These are phyloP conservation scores for Cucurbitaria berberidis DNA, from an alignment of 2,329 filamentous ascomycete species.

Conservation along the genomic window DNA sequence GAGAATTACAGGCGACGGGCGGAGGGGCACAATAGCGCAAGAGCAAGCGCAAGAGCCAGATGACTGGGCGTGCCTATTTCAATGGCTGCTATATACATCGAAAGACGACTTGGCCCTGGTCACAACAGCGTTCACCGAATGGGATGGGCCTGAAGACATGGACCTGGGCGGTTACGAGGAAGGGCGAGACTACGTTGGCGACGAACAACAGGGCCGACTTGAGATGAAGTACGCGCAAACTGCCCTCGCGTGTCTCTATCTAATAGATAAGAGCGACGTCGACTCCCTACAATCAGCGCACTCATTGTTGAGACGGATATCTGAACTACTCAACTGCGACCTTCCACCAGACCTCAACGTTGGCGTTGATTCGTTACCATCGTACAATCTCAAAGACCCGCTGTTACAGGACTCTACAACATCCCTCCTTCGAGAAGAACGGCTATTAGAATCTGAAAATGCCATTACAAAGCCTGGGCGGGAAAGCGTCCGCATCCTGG, in stretches of 20 bases:
- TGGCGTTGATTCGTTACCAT: conserved; percentile 51
- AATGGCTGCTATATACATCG: conserved; percentile 70
- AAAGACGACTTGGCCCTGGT: conserved; percentile 66
- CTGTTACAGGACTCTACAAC: conserved; percentile 39
- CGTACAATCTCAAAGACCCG: conserved; percentile 47
- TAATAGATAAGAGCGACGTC: conserved; percentile 64
- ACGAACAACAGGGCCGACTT: conserved; percentile 65
- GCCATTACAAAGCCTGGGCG: conserved; percentile 67
- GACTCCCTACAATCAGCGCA: conserved; percentile 68
- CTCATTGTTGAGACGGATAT: conserved; percentile 64
- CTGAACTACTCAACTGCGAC: conserved; percentile 65
- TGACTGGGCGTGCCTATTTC: conserved; percentile 72
- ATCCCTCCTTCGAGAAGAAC: conserved; percentile 49
- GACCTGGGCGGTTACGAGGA: conserved; percentile 68
- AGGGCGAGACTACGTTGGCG: conserved; percentile 62
- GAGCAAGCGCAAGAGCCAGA: conserved; percentile 30
- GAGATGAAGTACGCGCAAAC: conserved; percentile 70
- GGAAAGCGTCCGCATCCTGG: conserved; percentile 64
- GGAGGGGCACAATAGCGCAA: conserved; percentile 47
- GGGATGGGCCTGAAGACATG: conserved; percentile 74
- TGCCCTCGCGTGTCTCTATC: conserved; percentile 70
- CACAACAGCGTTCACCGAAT: conserved; percentile 69
- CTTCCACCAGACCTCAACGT: conserved; percentile 57
- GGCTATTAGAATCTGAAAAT: conserved; percentile 66
- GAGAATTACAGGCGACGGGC: conserved; percentile 49